Percentiles rank a stretch among this genome's conserved stretches.
Evolutionary conservation across 345 rosid genomes (phyloP).

Genomic region (Hirschfeldia incana): DNA sequence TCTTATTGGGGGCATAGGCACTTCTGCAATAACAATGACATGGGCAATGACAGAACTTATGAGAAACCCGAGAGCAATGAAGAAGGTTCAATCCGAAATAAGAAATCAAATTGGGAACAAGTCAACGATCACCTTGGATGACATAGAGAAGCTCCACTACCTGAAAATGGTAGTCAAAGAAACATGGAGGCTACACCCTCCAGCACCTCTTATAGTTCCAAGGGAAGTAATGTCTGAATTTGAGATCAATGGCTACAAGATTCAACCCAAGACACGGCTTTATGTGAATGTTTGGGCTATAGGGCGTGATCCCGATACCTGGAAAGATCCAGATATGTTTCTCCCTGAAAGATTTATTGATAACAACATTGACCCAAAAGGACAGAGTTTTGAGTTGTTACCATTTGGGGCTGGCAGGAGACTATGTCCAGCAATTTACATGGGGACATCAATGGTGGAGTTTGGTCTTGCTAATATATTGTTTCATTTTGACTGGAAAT

Average conservation of each 20-base stretch:
- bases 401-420: conserved; percentile 55
- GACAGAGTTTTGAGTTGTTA: conserved; percentile 46
- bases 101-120: conserved; percentile 34
- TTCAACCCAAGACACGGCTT: conserved; percentile 41
- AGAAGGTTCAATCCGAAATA: conserved; percentile 46
- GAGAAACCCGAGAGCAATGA: conserved; percentile 46
- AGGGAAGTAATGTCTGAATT: conserved; percentile 49
- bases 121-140: conserved; percentile 38
- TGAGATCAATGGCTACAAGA: conserved; percentile 39
- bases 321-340: conserved; percentile 47
- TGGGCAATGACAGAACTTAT: conserved; percentile 57
- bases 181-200: conserved; percentile 55
- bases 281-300: conserved; percentile 54
- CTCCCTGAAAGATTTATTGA: conserved; percentile 46
- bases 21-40: conserved; percentile 30
- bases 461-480: conserved; percentile 44
- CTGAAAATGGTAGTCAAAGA: conserved; percentile 53
- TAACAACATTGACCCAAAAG: conserved; percentile 42
- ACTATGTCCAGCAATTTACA: conserved; percentile 44
- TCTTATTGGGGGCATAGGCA: conserved; percentile 31
- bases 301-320: conserved; percentile 45
- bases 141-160: conserved; percentile 40
- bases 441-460: conserved; percentile 42
- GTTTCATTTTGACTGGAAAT: conserved; percentile 46
- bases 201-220: conserved; percentile 46